phyloP scores from a whole-genome alignment of 2,329 filamentous ascomycete species.

The Dichotomopilus funicola region DNA sequence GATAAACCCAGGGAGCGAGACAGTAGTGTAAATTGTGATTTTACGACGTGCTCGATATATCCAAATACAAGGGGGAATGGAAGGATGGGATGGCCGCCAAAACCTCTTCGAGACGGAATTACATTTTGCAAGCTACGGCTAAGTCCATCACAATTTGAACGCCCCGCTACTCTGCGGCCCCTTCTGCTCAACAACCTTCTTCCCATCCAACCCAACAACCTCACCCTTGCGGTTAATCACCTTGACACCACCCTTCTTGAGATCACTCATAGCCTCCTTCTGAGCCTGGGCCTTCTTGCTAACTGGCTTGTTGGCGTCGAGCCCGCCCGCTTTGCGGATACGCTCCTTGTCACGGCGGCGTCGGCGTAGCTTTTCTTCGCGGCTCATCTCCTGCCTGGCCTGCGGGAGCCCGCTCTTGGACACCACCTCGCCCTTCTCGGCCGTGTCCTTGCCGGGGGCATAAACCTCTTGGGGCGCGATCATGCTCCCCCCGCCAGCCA shows the following conservation, averaged over 20 bases:
- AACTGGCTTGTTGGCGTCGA: conserved; percentile 39
- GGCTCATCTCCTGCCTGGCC: conserved; percentile 76
- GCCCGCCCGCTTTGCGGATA: conserved; percentile 52
- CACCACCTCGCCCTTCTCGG: conserved; percentile 64
- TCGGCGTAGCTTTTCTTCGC: conserved; percentile 74
- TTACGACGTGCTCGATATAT: too few relatives aligned
- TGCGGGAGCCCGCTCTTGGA: conserved; percentile 71
- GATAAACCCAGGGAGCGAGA: too few relatives aligned
- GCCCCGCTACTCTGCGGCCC: conserved; percentile 45
- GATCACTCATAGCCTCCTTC: conserved; percentile 40
- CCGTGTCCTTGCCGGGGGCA: conserved; percentile 62
- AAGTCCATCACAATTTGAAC: conserved; percentile 49
- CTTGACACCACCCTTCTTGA: conserved; percentile 70
- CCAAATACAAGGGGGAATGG: too few relatives aligned
- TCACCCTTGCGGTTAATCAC: conserved; percentile 88
- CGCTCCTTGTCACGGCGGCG: conserved; percentile 81
- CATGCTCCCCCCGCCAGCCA: conserved; percentile 61
- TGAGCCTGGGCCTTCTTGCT: conserved; percentile 54
- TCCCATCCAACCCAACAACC: conserved; percentile 75
- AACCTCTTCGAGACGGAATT: neutral
- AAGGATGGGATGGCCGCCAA: too few relatives aligned
- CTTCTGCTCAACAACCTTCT: conserved; percentile 55
- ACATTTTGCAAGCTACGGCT: neutral
- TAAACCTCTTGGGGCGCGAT: conserved; percentile 95
- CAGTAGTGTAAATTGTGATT: too few relatives aligned